These are phyloP conservation scores for Chlorella vulgaris DNA, from an alignment of 139 green algal genomes.

Conservation along the genomic window DNA sequence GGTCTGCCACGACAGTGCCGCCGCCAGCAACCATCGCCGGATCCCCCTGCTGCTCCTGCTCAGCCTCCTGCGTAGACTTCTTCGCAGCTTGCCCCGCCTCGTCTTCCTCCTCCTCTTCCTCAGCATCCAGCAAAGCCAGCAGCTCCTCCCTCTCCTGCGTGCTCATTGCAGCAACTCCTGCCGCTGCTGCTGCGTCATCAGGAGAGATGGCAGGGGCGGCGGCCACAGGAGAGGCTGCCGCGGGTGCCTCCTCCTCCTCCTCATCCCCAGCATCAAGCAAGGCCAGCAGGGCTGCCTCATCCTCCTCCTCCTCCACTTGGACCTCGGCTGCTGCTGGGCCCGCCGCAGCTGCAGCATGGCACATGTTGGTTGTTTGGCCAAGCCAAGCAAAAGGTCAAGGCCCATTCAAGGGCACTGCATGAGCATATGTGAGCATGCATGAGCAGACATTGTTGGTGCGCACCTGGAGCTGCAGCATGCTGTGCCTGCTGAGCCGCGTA, in stretches of 20 bases:
- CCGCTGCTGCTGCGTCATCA: neutral
- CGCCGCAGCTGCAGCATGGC: too few relatives aligned
- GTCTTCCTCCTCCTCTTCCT: neutral
- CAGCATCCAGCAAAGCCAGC: conserved; percentile 29
- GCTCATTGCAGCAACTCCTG: neutral
- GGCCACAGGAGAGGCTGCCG: neutral
- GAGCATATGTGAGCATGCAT: too few relatives aligned
- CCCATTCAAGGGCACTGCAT: too few relatives aligned
- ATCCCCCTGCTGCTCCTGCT: neutral
- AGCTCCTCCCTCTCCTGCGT: conserved; percentile 34
- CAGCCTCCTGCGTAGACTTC: neutral
- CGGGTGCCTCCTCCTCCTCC: neutral
- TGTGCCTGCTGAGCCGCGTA: neutral
- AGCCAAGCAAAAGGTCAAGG: too few relatives aligned
- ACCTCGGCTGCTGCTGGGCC: too few relatives aligned
- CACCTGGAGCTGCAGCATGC: too few relatives aligned
- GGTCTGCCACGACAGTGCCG: too few relatives aligned
- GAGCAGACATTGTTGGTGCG: too few relatives aligned
- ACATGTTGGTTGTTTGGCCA: too few relatives aligned
- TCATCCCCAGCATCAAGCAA: neutral
- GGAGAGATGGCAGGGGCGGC: neutral
- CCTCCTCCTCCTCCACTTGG: neutral
- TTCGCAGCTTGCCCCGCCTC: neutral
- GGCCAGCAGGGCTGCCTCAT: conserved; percentile 5
- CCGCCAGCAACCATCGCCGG: too few relatives aligned